Evolutionary conservation across 163 green algal species (phyloP), one percentile per base, ranked within the genome.

Genomic region (Scenedesmus sp.): DNA sequence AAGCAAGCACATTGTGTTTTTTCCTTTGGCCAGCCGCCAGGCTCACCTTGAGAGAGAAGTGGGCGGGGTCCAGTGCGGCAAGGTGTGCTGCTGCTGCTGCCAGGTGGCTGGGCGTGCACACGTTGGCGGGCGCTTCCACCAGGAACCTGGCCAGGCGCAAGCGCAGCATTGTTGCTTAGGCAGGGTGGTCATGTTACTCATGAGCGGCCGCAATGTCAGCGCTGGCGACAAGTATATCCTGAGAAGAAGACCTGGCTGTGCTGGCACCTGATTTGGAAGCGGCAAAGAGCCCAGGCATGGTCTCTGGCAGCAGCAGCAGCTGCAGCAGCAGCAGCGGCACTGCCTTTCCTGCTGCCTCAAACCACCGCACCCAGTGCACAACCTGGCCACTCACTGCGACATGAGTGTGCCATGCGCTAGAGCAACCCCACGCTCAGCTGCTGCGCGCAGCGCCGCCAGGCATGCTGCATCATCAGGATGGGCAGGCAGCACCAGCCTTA

Each of bases 101-200:
- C n/a, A 99, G 92, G 94, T 99, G 93, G 26, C 93, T 96, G 70
- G 98, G 98, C 0, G 97, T 99, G 94, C 97, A 98, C 6, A 99
- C 94, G 94, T 99, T 99, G 86, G 98, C 95, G 0, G 98, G 98
- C 34, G 97, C 95, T 92, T 99, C 98, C 18, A 99, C 97, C 26
- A 99, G 96, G 95, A 98, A 98, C 88, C 96, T 96, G 88, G 55
- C 59, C 9, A 9, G 59, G 59, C 59, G 59, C 9, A 64, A 64
- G 59, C 9, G 8, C 59, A 64, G 59, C 8, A 9, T 10, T 64
- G 1, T 64, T 64, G 59, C 9, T 9, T 64, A 10, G 59, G 8
- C 59, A 15, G 59, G 9, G 59, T 64, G 34, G 34, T 46, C 34
- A 46, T 46, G 34, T 46, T 46, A 46, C 34, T 46, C 34, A 46